phyloP scores from a whole-genome alignment of 2,329 filamentous ascomycete genomes.

The Apiospora aurea region DNA sequence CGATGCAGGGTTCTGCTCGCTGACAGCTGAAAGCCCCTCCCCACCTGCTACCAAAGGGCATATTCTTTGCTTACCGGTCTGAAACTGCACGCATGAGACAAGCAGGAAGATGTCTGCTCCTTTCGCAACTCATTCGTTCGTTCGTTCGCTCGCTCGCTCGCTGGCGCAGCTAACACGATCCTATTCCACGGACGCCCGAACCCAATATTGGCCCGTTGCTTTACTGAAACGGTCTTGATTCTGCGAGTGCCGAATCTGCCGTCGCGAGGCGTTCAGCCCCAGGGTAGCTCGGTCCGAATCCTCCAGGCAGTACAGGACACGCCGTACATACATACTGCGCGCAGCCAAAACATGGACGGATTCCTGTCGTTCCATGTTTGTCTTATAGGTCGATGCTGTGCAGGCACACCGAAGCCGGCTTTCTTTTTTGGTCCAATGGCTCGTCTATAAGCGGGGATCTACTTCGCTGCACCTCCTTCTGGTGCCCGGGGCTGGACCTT shows the following conservation, averaged over 20 bases:
- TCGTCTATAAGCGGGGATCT: background rate
- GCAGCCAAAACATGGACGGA: background rate
- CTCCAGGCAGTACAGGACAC: background rate
- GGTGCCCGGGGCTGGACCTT: background rate
- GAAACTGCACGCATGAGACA: background rate
- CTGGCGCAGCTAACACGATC: background rate
- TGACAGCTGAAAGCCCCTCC: conserved; percentile 11
- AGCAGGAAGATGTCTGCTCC: background rate
- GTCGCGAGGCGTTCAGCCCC: background rate
- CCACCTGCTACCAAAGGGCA: background rate
- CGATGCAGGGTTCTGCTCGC: background rate
- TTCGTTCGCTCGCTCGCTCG: background rate
- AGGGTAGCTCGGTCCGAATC: conserved; percentile 15
- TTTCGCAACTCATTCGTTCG: background rate
- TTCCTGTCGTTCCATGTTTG: background rate
- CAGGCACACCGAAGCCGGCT: background rate
- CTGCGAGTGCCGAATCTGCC: background rate
- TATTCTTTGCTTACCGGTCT: background rate
- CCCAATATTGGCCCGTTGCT: background rate
- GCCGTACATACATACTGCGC: background rate
- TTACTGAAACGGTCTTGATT: conserved; percentile 14
- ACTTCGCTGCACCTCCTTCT: background rate
- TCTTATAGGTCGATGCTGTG: background rate
- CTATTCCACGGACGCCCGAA: background rate
- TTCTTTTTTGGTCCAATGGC: background rate